Base-by-base conservation (phyloP, 2,329 filamentous ascomycete species). In the Nothopassalora personata region DNA sequence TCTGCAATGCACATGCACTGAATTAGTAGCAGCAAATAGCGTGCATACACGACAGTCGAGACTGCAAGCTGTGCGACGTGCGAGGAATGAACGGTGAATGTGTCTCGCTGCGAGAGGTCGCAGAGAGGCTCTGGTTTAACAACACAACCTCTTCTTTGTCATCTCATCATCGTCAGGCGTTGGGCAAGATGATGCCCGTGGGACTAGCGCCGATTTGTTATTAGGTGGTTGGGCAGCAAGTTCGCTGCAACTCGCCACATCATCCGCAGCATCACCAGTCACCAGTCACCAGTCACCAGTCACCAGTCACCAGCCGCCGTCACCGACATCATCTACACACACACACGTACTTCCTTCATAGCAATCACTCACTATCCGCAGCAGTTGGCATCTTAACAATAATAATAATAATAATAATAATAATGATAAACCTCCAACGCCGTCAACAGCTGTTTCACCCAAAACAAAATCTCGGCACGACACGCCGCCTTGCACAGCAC, bases 11-110 rank as follows among this genome's bases (percentile, higher is more conserved):
- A 56, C 18, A 53, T 56, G 57, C 54, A 60, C 36, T 43, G 36
- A 19, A 27, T 43, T 59, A 57, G 60, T 59, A 57, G 60, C 58
- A 46, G 48, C 62, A 58, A 62, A 62, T 60, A 45, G 58, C 47
- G 60, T 47, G 7, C 18, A 53, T 54, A 48, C 62, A 64, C 62
- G 62, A 62, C 55, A 54, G 33, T 19, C 39, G 39, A 43, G 28
- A 46, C 54, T 50, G 52, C 39, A 51, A 48, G 43, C 23, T 15
- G 39, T n/a, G 13, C 5, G 15, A 43, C 11, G 39, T 43, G 39
- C 3, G 39, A 43, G 36, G 34, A 54, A 54, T 46, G 50, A 23
- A 27, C 31, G 50, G n/a, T 36, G 30, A 36, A 23, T 36, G 31
- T 23, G 31, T 23, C 15, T 34, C 15, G 39, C 43, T 58, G 56